phyloP scores from a whole-genome alignment of 257 asterid genomes.

The Plectranthus barbatus region DNA sequence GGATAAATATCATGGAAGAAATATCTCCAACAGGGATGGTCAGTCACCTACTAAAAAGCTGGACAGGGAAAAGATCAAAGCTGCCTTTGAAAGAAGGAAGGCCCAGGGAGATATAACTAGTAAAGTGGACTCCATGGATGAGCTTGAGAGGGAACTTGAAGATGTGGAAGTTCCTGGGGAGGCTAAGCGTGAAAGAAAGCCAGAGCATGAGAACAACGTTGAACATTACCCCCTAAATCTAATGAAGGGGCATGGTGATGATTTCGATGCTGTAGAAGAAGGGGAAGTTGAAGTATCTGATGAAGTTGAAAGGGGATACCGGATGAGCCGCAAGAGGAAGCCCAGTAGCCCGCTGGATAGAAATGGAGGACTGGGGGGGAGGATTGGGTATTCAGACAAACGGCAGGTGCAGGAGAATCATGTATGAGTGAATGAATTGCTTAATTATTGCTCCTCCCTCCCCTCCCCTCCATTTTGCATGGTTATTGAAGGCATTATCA shows the following conservation, averaged over 20 bases:
- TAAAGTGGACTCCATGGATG: slow-evolving; percentile 52
- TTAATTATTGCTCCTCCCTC: too few relatives aligned
- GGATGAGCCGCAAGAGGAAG: slow-evolving; percentile 26
- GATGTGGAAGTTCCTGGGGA: slow-evolving; percentile 59
- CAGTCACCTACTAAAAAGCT: slow-evolving; percentile 40
- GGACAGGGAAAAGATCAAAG: slow-evolving; percentile 71
- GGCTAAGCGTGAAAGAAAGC: slow-evolving; percentile 32
- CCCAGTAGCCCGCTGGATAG: too few relatives aligned
- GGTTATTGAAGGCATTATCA: too few relatives aligned
- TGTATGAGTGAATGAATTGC: too few relatives aligned
- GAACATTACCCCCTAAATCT: too few relatives aligned
- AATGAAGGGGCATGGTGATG: slow-evolving; percentile 18
- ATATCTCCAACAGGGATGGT: slow-evolving; percentile 28
- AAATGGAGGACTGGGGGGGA: too few relatives aligned
- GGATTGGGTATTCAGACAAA: slow-evolving; percentile 61
- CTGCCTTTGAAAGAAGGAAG: slow-evolving; percentile 63
- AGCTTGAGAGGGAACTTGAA: slow-evolving; percentile 79
- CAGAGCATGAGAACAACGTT: slow-evolving; percentile 24
- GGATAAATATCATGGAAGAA: slow-evolving; percentile 37
- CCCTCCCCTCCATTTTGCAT: too few relatives aligned
- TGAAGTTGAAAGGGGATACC: slow-evolving; percentile 33
- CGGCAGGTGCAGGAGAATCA: slow-evolving; percentile 66
- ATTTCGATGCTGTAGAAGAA: slow-evolving; percentile 60
- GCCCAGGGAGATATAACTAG: slow-evolving; percentile 56
- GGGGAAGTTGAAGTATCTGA: slow-evolving; percentile 67